phyloP scores from a whole-genome alignment of 345 rosid genomes.

The Populus davidiana region DNA sequence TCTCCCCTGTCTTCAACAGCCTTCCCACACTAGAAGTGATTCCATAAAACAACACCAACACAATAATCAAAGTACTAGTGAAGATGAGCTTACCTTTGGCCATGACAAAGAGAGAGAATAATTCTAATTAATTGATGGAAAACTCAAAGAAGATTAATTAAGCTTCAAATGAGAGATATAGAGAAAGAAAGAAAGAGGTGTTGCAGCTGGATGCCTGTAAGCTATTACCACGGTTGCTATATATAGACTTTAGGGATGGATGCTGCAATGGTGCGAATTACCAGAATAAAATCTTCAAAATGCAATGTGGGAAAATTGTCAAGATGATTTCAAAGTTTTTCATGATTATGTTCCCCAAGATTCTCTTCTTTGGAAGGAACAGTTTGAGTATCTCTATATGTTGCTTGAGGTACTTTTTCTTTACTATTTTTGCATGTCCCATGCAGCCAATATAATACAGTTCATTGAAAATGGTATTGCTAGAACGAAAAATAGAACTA shows the following conservation, averaged over 20 bases:
- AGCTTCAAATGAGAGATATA: background rate
- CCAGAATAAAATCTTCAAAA: background rate
- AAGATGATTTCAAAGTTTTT: conserved; percentile 6
- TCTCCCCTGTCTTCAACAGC: conserved; percentile 5
- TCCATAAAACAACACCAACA: conserved; percentile 18
- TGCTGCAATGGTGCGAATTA: background rate
- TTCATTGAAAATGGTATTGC: background rate
- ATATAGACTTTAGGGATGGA: conserved; percentile 25
- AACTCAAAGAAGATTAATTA: no score
- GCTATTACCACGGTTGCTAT: conserved; percentile 14
- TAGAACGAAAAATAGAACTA: background rate
- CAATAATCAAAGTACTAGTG: conserved; percentile 12
- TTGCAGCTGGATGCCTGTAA: conserved; percentile 13
- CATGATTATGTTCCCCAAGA: conserved; percentile 34
- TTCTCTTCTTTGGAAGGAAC: conserved; percentile 7
- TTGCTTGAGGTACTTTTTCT: background rate
- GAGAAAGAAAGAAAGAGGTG: background rate
- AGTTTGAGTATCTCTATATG: background rate
- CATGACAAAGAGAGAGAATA: conserved; percentile 6
- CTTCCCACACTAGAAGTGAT: conserved; percentile 25
- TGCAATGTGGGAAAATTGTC: background rate
- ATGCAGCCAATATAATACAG: conserved; percentile 29
- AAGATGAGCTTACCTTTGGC: conserved; percentile 19
- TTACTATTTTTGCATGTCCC: conserved; percentile 42
- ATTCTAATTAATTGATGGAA: background rate